A percentile compares a stretch with the other conserved stretches of the same genome.
phyloP scores from a whole-genome alignment of 495 filamentous ascomycete species.

The Jackrogersella multiformis region DNA sequence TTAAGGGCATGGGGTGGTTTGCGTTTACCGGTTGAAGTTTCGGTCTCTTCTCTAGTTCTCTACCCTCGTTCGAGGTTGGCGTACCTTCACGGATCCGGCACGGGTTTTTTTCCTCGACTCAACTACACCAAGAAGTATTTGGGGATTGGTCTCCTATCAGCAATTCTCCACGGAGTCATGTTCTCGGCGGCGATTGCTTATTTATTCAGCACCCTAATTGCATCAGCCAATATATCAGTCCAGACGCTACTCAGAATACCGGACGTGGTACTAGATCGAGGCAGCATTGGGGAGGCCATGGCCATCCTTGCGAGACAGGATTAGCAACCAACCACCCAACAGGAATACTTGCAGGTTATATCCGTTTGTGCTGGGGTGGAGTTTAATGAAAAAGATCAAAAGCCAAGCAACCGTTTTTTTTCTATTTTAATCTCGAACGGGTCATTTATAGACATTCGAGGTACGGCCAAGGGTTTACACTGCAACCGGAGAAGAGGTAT shows the following conservation, averaged over 20 bases:
- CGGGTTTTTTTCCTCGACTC: slow-evolving; percentile 8
- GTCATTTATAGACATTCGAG: neutral
- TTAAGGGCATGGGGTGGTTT: slow-evolving; percentile 37
- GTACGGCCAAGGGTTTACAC: neutral
- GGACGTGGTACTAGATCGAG: neutral
- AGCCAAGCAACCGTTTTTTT: neutral
- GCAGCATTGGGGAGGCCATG: neutral
- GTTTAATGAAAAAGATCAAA: neutral
- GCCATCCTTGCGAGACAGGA: neutral
- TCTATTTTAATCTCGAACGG: neutral
- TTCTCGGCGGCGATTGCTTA: neutral
- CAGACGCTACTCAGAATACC: neutral
- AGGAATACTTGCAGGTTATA: neutral
- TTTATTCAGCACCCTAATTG: neutral
- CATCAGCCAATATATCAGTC: neutral
- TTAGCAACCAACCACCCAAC: neutral
- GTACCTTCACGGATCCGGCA: neutral
- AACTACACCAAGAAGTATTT: neutral
- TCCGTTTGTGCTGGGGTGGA: neutral
- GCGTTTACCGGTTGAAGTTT: slow-evolving; percentile 29
- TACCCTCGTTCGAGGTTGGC: slow-evolving; percentile 20
- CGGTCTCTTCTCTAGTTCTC: slow-evolving; percentile 9
- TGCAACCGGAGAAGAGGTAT: neutral
- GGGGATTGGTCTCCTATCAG: neutral
- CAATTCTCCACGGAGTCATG: neutral